Conservation (phyloP, 371 early-diverging fungal genomes). For the Lichtheimia ornata region DNA sequence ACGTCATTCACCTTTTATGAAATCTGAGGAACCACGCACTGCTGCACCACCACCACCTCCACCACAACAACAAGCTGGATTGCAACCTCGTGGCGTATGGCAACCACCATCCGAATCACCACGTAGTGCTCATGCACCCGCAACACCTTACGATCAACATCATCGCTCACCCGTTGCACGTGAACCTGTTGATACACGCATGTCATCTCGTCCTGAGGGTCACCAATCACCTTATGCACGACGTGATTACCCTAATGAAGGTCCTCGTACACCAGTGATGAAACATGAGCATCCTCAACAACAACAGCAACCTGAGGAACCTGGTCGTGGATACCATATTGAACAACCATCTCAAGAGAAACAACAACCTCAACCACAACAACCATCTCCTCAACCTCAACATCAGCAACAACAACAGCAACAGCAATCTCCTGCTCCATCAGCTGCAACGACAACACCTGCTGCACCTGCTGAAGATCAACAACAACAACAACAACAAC, state of each 20-base stretch:
- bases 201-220: not conserved
- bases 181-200: conserved; percentile 1
- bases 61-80: not conserved
- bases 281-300: not conserved
- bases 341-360: conserved; percentile 4
- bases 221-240: conserved; percentile 14
- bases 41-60: not conserved
- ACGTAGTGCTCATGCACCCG: conserved; percentile 14
- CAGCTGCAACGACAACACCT: conserved; percentile 11
- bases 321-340: not conserved
- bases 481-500: not conserved
- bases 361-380: not conserved
- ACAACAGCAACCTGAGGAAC: conserved; percentile 7
- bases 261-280: not conserved
- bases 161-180: conserved; percentile 2
- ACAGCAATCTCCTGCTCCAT: conserved; percentile 4
- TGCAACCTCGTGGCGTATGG: conserved; percentile 12
- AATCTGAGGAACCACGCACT: conserved; percentile 6
- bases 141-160: not conserved
- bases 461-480: not conserved
- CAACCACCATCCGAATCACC: conserved; percentile 18
- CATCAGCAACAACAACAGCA: conserved; percentile 6
- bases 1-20: conserved; percentile 12
- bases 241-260: conserved; percentile 8
- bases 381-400: conserved; percentile 4